Conservation (phyloP, 208 protist species). For the Strigomonas culicis region DNA sequence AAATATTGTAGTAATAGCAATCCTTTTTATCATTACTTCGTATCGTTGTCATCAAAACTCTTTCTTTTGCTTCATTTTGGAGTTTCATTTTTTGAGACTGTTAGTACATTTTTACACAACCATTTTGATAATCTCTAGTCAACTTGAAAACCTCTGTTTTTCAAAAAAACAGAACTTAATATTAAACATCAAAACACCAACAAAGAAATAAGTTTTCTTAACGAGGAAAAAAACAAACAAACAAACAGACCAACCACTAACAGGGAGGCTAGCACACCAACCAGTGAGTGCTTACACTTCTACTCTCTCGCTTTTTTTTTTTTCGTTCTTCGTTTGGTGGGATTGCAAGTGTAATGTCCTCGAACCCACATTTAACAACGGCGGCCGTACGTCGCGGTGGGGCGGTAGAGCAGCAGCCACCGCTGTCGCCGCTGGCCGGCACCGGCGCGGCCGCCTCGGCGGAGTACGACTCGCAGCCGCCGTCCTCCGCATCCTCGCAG, state of each 20-base stretch:
- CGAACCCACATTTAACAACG: neutral
- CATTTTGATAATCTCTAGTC: neutral
- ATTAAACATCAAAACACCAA: neutral
- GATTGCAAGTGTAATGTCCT: neutral
- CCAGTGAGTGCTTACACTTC: neutral
- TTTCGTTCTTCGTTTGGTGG: neutral
- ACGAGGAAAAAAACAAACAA: conserved; percentile 3
- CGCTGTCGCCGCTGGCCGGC: neutral
- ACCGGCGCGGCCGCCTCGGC: neutral
- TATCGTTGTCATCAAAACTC: neutral
- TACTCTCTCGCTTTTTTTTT: neutral
- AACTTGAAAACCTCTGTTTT: neutral
- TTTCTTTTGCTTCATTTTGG: conserved; percentile 6
- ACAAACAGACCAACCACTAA: conserved; percentile 13
- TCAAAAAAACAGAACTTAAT: conserved; percentile 13
- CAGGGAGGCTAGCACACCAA: neutral
- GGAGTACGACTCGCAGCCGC: neutral
- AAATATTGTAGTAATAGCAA: no score
- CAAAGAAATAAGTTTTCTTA: neutral
- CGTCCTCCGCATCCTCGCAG: neutral
- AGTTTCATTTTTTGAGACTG: neutral
- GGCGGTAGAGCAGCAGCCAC: neutral
- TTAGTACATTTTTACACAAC: neutral
- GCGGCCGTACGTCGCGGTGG: neutral
- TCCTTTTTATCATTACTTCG: conserved; percentile 1